phyloP scores from a whole-genome alignment of 192 early-diverging fungal species.

The Entomortierella parvispora region DNA sequence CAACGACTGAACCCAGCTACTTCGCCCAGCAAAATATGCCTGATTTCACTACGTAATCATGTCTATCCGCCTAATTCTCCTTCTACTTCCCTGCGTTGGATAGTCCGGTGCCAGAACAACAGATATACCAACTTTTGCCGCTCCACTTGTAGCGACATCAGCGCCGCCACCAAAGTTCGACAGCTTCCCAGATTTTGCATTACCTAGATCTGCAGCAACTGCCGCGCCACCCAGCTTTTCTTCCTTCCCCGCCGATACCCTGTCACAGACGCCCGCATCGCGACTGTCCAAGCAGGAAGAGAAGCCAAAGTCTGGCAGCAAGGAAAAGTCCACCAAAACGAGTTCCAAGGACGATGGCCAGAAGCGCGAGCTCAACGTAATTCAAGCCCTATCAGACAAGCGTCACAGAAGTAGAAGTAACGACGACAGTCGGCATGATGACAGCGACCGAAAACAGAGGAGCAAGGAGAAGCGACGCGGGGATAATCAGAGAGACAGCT shows the following conservation, averaged over 20 bases:
- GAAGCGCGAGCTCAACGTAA: too few relatives aligned
- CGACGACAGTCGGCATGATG: neutral
- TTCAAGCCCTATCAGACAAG: neutral
- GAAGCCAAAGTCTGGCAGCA: neutral
- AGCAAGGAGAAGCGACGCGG: neutral
- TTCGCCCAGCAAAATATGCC: neutral
- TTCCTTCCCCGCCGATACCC: slow-evolving; percentile 17
- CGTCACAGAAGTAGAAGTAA: neutral
- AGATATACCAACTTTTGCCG: neutral
- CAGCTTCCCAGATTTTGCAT: slow-evolving; percentile 31
- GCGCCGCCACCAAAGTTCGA: slow-evolving; percentile 38
- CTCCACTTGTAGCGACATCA: neutral
- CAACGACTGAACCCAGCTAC: neutral
- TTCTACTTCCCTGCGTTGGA: too few relatives aligned
- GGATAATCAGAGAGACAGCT: slow-evolving; percentile 1
- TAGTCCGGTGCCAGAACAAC: too few relatives aligned
- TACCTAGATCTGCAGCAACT: neutral
- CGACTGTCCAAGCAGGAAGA: neutral
- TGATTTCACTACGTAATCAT: too few relatives aligned
- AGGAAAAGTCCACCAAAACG: neutral
- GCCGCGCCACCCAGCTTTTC: slow-evolving; percentile 18
- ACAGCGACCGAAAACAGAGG: neutral
- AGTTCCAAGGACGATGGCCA: neutral
- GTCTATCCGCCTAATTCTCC: too few relatives aligned
- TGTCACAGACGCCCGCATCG: neutral